These are phyloP conservation scores for Castanea mollissima DNA, from an alignment of 306 rosid genomes.

Conservation along the genomic window DNA sequence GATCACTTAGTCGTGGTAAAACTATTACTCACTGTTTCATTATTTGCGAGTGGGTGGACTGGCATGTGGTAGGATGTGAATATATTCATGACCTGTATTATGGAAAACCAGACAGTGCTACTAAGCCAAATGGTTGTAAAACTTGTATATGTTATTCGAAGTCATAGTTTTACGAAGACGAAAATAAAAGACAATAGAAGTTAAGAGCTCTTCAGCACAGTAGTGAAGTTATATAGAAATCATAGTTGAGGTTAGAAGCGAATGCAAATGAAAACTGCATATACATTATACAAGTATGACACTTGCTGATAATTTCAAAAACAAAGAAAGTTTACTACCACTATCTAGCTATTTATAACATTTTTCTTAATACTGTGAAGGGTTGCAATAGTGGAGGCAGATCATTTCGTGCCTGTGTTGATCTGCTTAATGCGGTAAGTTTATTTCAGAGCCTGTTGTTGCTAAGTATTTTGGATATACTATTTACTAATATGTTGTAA, in stretches of 20 bases:
- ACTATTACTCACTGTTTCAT: not conserved
- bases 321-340: not conserved
- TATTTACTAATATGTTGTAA: no score
- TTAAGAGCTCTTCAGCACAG: not conserved
- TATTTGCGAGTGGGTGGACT: not conserved
- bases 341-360: not conserved
- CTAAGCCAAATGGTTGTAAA: no score
- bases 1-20: constrained; percentile 43
- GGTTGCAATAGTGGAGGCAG: constrained; percentile 57
- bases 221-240: not conserved
- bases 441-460: not conserved
- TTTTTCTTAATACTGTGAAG: constrained; percentile 9
- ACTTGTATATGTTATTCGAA: no score
- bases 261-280: not conserved
- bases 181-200: not conserved
- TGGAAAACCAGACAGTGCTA: no score
- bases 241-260: not conserved
- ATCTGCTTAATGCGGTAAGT: constrained; percentile 42
- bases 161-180: no score
- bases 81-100: no score
- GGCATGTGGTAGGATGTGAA: no score
- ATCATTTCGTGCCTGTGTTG: constrained; percentile 36
- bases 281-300: not conserved
- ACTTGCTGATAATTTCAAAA: not conserved
- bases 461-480: not conserved